Evolutionary conservation across 305 asterid species (phyloP), one percentile per base, ranked within the genome.

Genomic region (Stenogyne calaminthoides): DNA sequence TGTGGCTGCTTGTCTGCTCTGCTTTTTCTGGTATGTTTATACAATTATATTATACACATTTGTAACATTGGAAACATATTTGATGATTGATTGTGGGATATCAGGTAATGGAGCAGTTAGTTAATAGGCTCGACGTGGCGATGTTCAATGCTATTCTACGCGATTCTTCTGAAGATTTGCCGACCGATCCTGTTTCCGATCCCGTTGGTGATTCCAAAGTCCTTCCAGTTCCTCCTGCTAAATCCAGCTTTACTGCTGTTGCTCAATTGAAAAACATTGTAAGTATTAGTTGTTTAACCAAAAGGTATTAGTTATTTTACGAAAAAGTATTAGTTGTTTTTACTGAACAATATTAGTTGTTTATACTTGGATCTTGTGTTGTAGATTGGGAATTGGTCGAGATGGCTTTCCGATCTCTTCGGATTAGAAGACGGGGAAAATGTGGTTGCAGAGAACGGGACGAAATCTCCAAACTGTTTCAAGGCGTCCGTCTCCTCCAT

Each of bases 61-160:
- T 25, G 29, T 25, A 25, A 11, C 52, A 3, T 44, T 44, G 12
- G 52, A 44, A 46, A 46, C 19, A 14, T 0, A 5, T 46, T n/a
- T 46, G 54, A 46, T 46, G 54, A 42, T 15, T 47, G 12, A 36
- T 22, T 27, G 11, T 5, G 9, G 64, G 47, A n/a, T n/a, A n/a
- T 27, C 67, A 91, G 99, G 97, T 91, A 63, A 91, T 91, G 97
- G 96, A 90, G 84, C 97, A 91, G 86, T 78, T 91, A 75, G 97
- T 94, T 75, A 87, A 83, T 72, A 83, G 96, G 77, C 85, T 94
- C 65, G 99, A 94, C 46, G 90, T 91, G 66, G 97, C 97, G 18
- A 94, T 91, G 96, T 88, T 94, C 91, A 94, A 94, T 58, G 97
- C 97, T 64, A 91, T 91, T 76, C 91, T 94, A 62, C 99, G 97